Evolutionary conservation across 345 rosid species (phyloP), one percentile per base, ranked within the genome.

Genomic region (Dipteronia dyeriana): DNA sequence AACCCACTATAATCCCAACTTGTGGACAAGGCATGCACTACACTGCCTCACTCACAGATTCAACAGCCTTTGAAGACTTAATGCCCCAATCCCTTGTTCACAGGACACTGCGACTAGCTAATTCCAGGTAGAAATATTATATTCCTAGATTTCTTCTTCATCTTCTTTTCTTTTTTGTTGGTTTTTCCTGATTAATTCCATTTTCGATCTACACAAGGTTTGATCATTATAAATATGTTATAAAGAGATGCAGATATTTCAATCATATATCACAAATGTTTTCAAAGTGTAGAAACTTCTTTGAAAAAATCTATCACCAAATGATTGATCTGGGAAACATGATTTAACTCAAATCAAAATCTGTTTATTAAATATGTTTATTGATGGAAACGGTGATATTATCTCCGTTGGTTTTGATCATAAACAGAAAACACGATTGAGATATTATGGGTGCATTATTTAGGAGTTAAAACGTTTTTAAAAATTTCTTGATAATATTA

Each of bases 121-220:
- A 64, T 29, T 34, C 31, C 51, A 66, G 78, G 71, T 75, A 51
- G 49, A 34, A 47, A 12, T 63, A 64, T 31, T 17, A 47, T 64
- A 12, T 47, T 26, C 16, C 16, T 49, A 49, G 14, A 34, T 34
- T 34, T 34, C 2, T 34, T 34, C 6, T 34, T 34, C 38, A 4
- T 34, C 17, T 17, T 60, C 25, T 73, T 13, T 2, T n/a, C 20
- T 64, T 31, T 13, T 8, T 60, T 22, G 19, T 5, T 60, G 20
- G 13, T 25, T 63, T 49, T 20, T 13, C 56, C 34, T 49, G 49
- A 51, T 16, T 14, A 51, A 31, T 31, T 65, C 63, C 39, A 61
- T 43, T 63, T 65, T 51, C 38, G 38, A 34, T 34, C 45, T 20
- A n/a, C 38, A 31, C 49, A 47, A 8, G 31, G 56, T 25, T 71